These are phyloP conservation scores for Yamadazyma blattariae DNA, from an alignment of 1,139 yeast genomes.

Conservation along the genomic window DNA sequence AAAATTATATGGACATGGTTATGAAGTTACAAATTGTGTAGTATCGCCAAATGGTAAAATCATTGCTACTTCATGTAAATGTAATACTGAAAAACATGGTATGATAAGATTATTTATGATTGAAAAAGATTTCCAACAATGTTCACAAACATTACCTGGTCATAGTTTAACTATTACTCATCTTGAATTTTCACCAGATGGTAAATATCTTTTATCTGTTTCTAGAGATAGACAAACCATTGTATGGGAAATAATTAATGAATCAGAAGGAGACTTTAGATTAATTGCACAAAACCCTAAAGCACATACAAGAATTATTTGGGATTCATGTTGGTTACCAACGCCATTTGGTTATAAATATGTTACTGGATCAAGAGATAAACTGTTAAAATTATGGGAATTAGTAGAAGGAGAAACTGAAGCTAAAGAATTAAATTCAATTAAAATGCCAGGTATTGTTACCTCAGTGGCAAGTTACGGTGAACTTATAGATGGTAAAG, in stretches of 20 bases:
- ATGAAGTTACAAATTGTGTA: conserved; percentile 82
- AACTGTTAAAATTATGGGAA: conserved; percentile 70
- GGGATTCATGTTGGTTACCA: conserved; percentile 93
- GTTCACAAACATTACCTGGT: conserved; percentile 41
- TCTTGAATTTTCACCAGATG: conserved; percentile 71
- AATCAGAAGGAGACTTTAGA: conserved; percentile 37
- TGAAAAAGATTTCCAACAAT: conserved; percentile 39
- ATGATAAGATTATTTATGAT: conserved; percentile 75
- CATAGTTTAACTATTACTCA: conserved; percentile 88
- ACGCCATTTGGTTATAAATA: conserved; percentile 37
- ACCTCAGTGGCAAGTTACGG: conserved; percentile 66
- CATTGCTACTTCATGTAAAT: conserved; percentile 88
- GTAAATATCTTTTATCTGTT: conserved; percentile 68
- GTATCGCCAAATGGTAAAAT: conserved; percentile 61
- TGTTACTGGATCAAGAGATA: conserved; percentile 88
- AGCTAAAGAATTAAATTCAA: conserved; percentile 24
- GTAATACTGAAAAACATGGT: conserved; percentile 82
- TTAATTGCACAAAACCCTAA: conserved; percentile 51
- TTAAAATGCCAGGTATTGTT: conserved; percentile 54
- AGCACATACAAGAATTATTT: conserved; percentile 88
- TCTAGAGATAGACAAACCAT: conserved; percentile 89
- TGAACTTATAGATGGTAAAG: conserved; percentile 18
- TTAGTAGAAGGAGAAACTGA: conserved; percentile 16
- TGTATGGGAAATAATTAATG: conserved; percentile 59
- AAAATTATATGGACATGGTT: conserved; percentile 95